Base-by-base conservation (phyloP, 257 asterid species). In the Ehretia macrophylla region DNA sequence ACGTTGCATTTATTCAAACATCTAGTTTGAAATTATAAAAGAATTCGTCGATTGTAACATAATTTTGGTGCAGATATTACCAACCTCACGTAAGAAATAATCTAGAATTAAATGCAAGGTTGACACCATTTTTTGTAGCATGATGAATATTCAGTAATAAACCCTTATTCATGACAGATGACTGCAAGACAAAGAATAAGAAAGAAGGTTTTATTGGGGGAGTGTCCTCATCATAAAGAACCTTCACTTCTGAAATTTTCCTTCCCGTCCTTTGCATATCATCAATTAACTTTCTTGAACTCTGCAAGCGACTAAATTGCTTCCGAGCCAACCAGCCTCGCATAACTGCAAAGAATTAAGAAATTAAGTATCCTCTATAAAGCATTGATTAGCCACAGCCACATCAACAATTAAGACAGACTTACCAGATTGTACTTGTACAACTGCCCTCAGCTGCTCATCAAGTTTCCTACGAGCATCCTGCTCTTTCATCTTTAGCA, bases 301-400 rank as follows among this genome's bases (percentile, higher is more conserved):
- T 68, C 71, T 20, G 66, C 62, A 81, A 76, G 17, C 62, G 83
- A 63, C 65, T 38, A 57, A 64, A 65, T 56, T 75, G 79, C 69
- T 72, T 84, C 65, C 90, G 78, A 55, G 83, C 85, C 81, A 88
- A 79, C 85, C 86, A 84, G 22, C 95, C 95, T 68, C 98, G 97
- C 62, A 86, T 67, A 44, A 62, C 98, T 91, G 47, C 47, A 42
- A 42, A 42, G 16, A 38, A 3, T 42, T 10, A 42, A 42, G 1
- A 42, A 3, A 42, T 42, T 4, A 42, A 6, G 35, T 27, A 27
- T 27, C 35, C 35, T 27, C 35, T 56, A 44, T 55, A 46, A 56
- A 19, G 20, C 39, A 27, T 27, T 27, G 3, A 27, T 27, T 27
- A 27, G 35, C 35, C 35, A 46, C 37, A 53, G 46, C 61, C 42